Conservation (phyloP, 257 asterid genomes). For the Orobanche coerulescens region DNA sequence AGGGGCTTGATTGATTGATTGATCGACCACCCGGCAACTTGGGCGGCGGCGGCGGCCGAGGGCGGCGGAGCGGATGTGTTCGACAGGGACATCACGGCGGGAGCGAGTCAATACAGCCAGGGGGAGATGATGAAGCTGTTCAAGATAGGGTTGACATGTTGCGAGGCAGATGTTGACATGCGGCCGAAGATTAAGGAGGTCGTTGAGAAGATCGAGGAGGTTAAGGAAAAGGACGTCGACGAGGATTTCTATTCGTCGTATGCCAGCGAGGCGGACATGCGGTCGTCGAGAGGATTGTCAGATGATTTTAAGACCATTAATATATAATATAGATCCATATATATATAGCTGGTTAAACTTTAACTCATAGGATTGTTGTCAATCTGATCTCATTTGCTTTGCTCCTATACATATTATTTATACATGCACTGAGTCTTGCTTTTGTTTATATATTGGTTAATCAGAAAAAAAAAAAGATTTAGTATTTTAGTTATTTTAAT, state of each 20-base stretch:
- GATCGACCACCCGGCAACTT: constrained; percentile 40
- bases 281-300: constrained; percentile 49
- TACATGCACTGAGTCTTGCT: neutral
- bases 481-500: too few species aligned
- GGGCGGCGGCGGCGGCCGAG: constrained; percentile 42
- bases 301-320: constrained; percentile 39
- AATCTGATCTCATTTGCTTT: neutral
- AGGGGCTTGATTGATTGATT: too few species aligned
- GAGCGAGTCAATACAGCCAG: constrained; percentile 26
- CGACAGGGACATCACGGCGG: constrained; percentile 50
- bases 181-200: constrained; percentile 61
- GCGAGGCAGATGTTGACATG: constrained; percentile 41
- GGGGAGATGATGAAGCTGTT: constrained; percentile 61
- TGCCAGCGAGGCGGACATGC: constrained; percentile 39
- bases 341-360: neutral
- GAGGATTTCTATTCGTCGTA: constrained; percentile 46
- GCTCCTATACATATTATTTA: neutral
- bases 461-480: neutral
- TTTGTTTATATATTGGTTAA: neutral
- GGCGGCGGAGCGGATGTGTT: constrained; percentile 30
- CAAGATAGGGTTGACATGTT: constrained; percentile 56
- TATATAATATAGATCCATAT: neutral
- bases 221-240: constrained; percentile 44
- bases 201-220: constrained; percentile 53
- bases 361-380: neutral